Evolutionary conservation across 805 yeast species (phyloP).

Genomic region (Starmerella riodocensis): DNA sequence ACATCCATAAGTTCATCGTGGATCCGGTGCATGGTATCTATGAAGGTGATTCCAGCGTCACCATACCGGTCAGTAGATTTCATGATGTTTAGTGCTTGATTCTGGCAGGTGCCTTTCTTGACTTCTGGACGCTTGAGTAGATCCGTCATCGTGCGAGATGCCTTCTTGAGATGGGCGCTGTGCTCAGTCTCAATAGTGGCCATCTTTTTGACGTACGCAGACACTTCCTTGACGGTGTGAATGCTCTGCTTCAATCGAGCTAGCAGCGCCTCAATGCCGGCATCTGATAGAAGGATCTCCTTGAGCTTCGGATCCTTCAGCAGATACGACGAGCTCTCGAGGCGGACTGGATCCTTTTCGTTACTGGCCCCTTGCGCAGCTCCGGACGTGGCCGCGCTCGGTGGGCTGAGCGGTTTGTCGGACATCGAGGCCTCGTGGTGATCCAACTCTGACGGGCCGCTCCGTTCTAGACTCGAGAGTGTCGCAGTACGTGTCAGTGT

Average conservation of each 20-base stretch:
- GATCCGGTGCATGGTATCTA: constrained; percentile 70
- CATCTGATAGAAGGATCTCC: constrained; percentile 29
- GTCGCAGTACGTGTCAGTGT: background rate
- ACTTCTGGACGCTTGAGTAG: constrained; percentile 36
- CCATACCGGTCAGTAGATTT: constrained; percentile 65
- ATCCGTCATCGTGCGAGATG: constrained; percentile 43
- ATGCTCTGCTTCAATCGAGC: constrained; percentile 66
- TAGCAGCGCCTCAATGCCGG: constrained; percentile 61
- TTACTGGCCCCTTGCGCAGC: background rate
- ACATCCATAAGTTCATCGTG: constrained; percentile 69
- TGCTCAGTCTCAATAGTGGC: constrained; percentile 70
- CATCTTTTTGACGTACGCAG: constrained; percentile 63
- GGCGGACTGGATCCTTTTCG: background rate
- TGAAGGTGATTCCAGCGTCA: constrained; percentile 61
- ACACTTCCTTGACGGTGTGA: constrained; percentile 71
- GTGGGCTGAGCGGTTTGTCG: background rate
- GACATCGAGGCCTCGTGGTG: too few species aligned
- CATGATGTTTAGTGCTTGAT: constrained; percentile 53
- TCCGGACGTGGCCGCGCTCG: background rate
- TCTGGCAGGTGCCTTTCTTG: constrained; percentile 53
- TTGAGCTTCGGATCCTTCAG: constrained; percentile 27
- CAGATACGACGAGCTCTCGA: constrained; percentile 21
- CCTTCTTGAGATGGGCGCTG: constrained; percentile 57
- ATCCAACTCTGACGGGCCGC: too few species aligned
- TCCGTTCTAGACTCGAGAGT: too few species aligned